phyloP scores from a whole-genome alignment of 441 rosid species.

The Omphalea diandra region DNA sequence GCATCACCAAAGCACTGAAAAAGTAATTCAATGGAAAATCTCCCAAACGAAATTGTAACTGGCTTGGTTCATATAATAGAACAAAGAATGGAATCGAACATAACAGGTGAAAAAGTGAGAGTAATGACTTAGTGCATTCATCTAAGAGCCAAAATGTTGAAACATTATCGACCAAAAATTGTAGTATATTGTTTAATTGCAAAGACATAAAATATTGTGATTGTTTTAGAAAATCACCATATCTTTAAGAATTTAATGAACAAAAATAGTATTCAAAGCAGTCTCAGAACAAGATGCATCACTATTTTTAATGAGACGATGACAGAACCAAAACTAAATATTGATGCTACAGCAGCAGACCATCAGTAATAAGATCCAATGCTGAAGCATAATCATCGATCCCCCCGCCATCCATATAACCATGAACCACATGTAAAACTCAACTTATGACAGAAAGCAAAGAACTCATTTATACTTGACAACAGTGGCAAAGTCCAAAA shows the following conservation, averaged over 20 bases:
- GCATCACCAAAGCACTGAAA: background rate
- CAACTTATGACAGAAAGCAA: background rate
- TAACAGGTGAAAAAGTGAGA: background rate
- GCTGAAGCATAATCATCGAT: background rate
- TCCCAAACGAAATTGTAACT: background rate
- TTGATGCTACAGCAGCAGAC: background rate
- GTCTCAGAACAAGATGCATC: background rate
- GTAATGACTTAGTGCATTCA: background rate
- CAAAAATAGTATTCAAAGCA: background rate
- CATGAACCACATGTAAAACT: background rate
- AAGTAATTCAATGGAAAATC: background rate
- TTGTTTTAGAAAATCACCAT: background rate
- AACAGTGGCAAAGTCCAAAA: conserved; percentile 1
- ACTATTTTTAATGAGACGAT: background rate
- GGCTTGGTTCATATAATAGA: background rate
- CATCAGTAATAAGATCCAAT: background rate
- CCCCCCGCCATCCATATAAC: too few species aligned
- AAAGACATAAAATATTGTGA: background rate
- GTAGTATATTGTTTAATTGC: too few species aligned
- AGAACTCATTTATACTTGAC: background rate
- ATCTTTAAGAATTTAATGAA: background rate
- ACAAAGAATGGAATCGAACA: background rate
- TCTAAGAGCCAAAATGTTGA: background rate
- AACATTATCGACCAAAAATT: too few species aligned
- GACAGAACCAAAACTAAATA: background rate